Conservation (phyloP, 306 rosid genomes). For the Arachis stenosperma region DNA sequence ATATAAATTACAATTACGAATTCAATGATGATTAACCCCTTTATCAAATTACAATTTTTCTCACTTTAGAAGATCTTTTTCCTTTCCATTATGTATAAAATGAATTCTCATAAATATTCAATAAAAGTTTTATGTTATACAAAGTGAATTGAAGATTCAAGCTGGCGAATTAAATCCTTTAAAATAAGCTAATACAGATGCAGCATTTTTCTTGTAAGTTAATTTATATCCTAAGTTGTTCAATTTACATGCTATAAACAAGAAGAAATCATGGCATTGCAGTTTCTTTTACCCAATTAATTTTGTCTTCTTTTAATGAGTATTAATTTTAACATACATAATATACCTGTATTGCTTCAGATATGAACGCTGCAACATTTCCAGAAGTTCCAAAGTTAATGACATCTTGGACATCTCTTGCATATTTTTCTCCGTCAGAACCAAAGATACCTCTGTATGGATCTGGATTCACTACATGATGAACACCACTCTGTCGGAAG, state of each 20-base stretch:
- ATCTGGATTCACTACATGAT: constrained; percentile 84
- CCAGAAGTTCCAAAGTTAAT: constrained; percentile 83
- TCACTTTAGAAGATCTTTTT: no score
- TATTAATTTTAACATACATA: background rate
- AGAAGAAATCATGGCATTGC: no score
- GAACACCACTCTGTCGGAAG: constrained; percentile 70
- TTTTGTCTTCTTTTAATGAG: no score
- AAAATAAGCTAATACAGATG: background rate
- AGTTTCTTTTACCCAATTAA: background rate
- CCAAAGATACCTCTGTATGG: constrained; percentile 91
- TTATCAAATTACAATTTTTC: no score
- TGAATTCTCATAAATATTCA: background rate
- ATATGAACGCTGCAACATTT: constrained; percentile 74
- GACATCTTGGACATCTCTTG: constrained; percentile 74
- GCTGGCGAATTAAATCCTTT: background rate
- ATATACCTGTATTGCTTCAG: constrained; percentile 78
- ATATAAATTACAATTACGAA: no score
- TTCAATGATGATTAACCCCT: no score
- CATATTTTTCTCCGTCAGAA: constrained; percentile 85
- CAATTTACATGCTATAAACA: no score
- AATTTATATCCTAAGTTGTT: no score
- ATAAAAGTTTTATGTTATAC: background rate
- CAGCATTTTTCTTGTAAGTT: background rate
- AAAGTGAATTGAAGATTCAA: no score
- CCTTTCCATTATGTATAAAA: no score